Base-by-base conservation (phyloP, 176 grass and related monocot species). In the Cenchrus purpureus region DNA sequence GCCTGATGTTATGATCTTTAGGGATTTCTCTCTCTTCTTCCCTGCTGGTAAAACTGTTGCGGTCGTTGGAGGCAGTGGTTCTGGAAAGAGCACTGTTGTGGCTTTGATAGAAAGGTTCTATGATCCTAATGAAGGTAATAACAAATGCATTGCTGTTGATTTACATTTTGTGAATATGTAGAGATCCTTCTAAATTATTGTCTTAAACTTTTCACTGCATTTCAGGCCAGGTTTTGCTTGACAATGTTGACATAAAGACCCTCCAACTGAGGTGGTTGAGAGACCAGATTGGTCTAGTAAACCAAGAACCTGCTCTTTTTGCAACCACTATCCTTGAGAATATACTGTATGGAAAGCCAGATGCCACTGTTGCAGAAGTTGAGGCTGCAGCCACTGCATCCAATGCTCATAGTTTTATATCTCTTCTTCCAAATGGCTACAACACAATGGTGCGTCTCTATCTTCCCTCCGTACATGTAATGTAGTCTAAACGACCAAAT, bases 91-190 rank as follows among this genome's bases (percentile, higher is more conserved):
- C 68, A 99, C 97, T 28, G 94, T 99, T 84, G 91, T 99, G 52
- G 86, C 97, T 79, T 77, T 99, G 78, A 99, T 99, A 79, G 97
- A 99, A 96, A 90, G 97, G 57, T 99, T 99, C 79, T 99, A 99
- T 88, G 97, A 99, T 94, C 97, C 97, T 85, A 99, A 94, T 86
- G 91, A 99, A 85, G 97, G 95, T 95, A 85, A 92, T 95, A 85
- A 82, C 28, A 80, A 20, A 12, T 49, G 16, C 32, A 34, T 56
- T 20, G 6, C 62, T 73, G 16, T 50, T 73, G 4, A 11, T 71
- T 76, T 71, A 7, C 19, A 70, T 42, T 68, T 71, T 70, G 5
- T 49, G 2, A 49, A 72, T 64, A 2, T 71, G 2, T 68, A 22
- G 69, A 29, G 10, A 32, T 19, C 2, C 15, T 43, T 25, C 29